Conservation (phyloP, 1,284 basidiomycete genomes). For the Wallemia ichthyophaga region DNA sequence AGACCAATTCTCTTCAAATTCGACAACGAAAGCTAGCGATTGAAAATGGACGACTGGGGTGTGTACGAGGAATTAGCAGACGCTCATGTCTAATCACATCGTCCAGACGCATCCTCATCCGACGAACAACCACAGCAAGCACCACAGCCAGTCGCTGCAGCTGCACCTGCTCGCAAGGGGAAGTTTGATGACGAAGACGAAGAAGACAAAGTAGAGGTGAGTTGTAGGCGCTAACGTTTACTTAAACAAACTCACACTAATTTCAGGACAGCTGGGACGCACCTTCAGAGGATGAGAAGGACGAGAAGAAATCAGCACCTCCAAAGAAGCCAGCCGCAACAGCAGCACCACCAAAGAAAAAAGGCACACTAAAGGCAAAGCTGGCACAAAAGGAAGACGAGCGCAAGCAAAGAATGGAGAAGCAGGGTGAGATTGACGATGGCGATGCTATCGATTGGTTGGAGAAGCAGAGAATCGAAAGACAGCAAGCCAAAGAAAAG, state of each 20-base stretch:
- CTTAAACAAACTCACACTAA: constrained; percentile 3
- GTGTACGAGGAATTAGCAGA: not conserved
- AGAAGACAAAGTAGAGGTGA: constrained; percentile 25
- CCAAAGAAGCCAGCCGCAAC: constrained; percentile 11
- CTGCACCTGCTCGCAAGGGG: constrained; percentile 22
- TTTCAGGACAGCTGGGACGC: constrained; percentile 72
- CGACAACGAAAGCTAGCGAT: not conserved
- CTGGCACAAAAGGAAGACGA: constrained; percentile 59
- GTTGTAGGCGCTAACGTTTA: constrained; percentile 11
- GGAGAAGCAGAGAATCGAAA: constrained; percentile 12
- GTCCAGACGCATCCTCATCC: constrained; percentile 23
- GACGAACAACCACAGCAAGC: constrained; percentile 14
- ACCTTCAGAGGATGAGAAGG: constrained; percentile 41
- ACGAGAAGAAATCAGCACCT: constrained; percentile 19
- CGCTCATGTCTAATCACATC: constrained; percentile 15
- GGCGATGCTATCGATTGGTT: constrained; percentile 37
- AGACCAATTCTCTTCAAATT: not conserved
- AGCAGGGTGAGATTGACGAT: constrained; percentile 49
- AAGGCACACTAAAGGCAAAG: constrained; percentile 61
- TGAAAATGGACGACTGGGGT: constrained; percentile 2
- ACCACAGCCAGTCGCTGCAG: constrained; percentile 15
- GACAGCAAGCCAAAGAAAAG: constrained; percentile 19
- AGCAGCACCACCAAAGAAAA: constrained; percentile 47
- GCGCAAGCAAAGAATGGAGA: constrained; percentile 21
- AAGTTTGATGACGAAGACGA: constrained; percentile 74